Percentiles rank a stretch among this genome's conserved stretches.
Evolutionary conservation across 2,329 filamentous ascomycete genomes (phyloP).

Genomic region (Colletotrichum spinosum): DNA sequence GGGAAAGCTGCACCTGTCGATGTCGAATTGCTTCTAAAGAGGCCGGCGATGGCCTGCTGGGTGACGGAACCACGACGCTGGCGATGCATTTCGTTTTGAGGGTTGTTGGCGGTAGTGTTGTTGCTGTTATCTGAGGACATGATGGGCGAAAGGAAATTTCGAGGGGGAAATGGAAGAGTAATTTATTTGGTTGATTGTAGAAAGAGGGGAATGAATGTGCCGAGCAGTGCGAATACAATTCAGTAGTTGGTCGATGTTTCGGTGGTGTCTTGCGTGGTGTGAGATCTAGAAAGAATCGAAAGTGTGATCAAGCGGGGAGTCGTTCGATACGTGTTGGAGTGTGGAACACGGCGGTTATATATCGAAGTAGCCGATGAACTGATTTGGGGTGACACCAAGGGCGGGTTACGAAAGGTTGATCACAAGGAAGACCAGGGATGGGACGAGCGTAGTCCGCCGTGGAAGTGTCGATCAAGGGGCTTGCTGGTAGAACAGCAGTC

Average conservation of each 20-base stretch:
- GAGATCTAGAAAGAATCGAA: constrained; percentile 36
- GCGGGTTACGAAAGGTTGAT: constrained; percentile 32
- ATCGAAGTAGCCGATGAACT: constrained; percentile 35
- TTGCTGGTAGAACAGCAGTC: constrained; percentile 19
- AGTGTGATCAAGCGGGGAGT: constrained; percentile 36
- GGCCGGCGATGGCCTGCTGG: constrained; percentile 66
- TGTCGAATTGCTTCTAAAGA: constrained; percentile 69
- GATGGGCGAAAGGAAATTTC: constrained; percentile 6
- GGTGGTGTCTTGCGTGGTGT: constrained; percentile 29
- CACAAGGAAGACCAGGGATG: constrained; percentile 32
- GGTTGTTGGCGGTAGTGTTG: constrained; percentile 21
- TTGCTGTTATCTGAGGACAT: constrained; percentile 37
- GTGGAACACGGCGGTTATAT: constrained; percentile 34
- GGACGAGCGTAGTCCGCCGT: constrained; percentile 35
- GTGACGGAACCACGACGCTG: constrained; percentile 68
- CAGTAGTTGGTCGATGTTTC: constrained; percentile 18
- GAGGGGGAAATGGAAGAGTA: constrained; percentile 6
- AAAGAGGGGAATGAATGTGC: neutral
- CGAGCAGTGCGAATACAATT: constrained; percentile 10
- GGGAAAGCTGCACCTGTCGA: constrained; percentile 59
- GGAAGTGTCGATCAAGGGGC: constrained; percentile 37
- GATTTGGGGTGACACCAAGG: constrained; percentile 35
- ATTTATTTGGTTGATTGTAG: constrained; percentile 26
- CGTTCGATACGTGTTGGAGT: constrained; percentile 29
- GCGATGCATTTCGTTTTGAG: constrained; percentile 40